Evolutionary conservation across 305 asterid species (phyloP).

Genomic region (Fraxinus angustifolia): DNA sequence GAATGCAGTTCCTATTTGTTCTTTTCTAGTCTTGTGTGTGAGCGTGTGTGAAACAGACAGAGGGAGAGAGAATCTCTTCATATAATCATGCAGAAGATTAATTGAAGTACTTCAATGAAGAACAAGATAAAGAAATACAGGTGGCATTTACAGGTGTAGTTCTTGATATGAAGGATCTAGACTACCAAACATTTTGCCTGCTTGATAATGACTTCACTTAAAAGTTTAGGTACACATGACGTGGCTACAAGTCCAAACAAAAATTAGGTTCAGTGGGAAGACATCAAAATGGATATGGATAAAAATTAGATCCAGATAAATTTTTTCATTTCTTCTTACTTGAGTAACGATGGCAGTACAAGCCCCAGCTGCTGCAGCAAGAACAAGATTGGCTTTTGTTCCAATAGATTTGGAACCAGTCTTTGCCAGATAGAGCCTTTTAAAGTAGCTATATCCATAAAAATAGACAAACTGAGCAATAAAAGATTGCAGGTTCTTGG

Average conservation of each 20-base stretch:
- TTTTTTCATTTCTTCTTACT: conserved; percentile 20
- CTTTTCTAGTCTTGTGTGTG: not conserved
- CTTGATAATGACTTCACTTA: not conserved
- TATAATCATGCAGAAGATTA: not conserved
- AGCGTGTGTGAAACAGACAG: not conserved
- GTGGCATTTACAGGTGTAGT: not conserved
- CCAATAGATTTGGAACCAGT: conserved; percentile 73
- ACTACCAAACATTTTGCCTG: not conserved
- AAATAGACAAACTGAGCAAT: conserved; percentile 77
- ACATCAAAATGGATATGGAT: not conserved
- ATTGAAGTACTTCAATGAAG: not conserved
- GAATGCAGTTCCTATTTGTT: not conserved
- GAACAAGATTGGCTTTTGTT: conserved; percentile 72
- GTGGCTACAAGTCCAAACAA: conserved; percentile 7
- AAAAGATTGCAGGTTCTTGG: conserved; percentile 84
- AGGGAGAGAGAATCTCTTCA: not conserved
- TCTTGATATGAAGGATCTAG: not conserved
- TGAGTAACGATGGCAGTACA: conserved; percentile 43
- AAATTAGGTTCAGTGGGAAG: not conserved
- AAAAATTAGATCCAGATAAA: not conserved
- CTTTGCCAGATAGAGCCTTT: conserved; percentile 64
- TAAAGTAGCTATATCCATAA: conserved; percentile 83
- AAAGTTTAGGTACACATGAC: not conserved
- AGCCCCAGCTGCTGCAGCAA: conserved; percentile 75
- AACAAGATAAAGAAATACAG: not conserved